Evolutionary conservation across 2,329 filamentous ascomycete species (phyloP), one percentile per base, ranked within the genome.

Genomic region (Zopfia rhizophila): DNA sequence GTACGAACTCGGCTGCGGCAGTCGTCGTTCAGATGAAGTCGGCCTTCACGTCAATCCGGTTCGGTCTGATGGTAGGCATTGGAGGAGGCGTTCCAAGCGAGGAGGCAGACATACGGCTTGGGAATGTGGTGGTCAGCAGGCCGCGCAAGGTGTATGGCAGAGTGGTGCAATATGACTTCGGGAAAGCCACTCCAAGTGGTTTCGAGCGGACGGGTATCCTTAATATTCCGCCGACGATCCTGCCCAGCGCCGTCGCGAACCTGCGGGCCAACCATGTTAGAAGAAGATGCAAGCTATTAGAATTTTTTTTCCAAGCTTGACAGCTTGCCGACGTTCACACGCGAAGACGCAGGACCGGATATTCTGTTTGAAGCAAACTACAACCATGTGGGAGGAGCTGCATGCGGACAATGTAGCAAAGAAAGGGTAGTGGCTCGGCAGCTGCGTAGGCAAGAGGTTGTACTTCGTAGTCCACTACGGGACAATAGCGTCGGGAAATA

Each of bases 41-140:
- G 6, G 63, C 55, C 8, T 73, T 72, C 46, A 24, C 8, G 11
- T 16, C 22, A 5, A 65, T 76, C 25, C 58, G 52, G 22, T 55
- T 75, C 24, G 64, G 61, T 7, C 53, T 78, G 2, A 61, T 77
- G 58, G 72, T 77, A 3, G 73, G 74, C 8, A 70, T 77, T 35
- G 73, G 69, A 2, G 66, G 66, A 25, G 47, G 47, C 12, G 47
- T 40, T 14, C 44, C 48, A 5, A 37, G 24, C 24, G 24, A 8
- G n/a, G 24, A 27, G 24, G 24, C 24, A 27, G 24, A 65, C n/a
- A 27, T 27, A 19, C 31, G 37, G 21, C 38, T 51, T 12, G 47
- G 47, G 2, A 43, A 51, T 35, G 31, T 51, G 24, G 42, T 51
- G 4, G 42, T 51, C 22, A 47, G 47, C 27, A 21, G n/a, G 8